phyloP scores from a whole-genome alignment of 1,284 basidiomycete genomes.

The Testicularia cyperi region DNA sequence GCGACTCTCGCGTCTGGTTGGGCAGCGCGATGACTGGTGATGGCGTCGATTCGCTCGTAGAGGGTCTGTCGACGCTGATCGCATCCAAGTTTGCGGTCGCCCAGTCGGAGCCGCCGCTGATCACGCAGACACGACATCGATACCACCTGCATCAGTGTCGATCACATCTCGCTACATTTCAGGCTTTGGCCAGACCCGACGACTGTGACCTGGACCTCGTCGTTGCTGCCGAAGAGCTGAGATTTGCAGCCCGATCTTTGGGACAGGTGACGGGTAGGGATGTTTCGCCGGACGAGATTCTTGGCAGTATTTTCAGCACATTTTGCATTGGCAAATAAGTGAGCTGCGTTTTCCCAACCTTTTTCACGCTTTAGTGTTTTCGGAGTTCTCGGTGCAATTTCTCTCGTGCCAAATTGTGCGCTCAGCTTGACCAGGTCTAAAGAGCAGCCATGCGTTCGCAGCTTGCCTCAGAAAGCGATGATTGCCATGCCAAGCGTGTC shows the following conservation, averaged over 20 bases:
- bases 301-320: slow-evolving; percentile 77
- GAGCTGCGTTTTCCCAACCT: not conserved
- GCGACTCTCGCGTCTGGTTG: slow-evolving; percentile 62
- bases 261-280: slow-evolving; percentile 72
- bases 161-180: slow-evolving; percentile 65
- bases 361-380: too few relatives aligned
- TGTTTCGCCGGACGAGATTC: slow-evolving; percentile 74
- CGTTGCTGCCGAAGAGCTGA: slow-evolving; percentile 77
- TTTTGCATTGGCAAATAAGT: slow-evolving; percentile 50
- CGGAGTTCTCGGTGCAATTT: too few relatives aligned
- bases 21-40: slow-evolving; percentile 69
- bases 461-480: too few relatives aligned
- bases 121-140: slow-evolving; percentile 77
- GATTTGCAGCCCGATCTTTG: slow-evolving; percentile 78
- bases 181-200: slow-evolving; percentile 58
- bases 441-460: too few relatives aligned
- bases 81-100: slow-evolving; percentile 64
- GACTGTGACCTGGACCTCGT: slow-evolving; percentile 68
- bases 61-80: slow-evolving; percentile 66
- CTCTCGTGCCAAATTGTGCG: too few relatives aligned
- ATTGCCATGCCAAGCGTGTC: too few relatives aligned
- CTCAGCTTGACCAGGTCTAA: too few relatives aligned
- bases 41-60: slow-evolving; percentile 68
- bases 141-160: slow-evolving; percentile 71
- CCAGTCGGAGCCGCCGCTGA: slow-evolving; percentile 66